Base-by-base conservation (phyloP, 768 basidiomycete species). In the Leccinellum albellum region DNA sequence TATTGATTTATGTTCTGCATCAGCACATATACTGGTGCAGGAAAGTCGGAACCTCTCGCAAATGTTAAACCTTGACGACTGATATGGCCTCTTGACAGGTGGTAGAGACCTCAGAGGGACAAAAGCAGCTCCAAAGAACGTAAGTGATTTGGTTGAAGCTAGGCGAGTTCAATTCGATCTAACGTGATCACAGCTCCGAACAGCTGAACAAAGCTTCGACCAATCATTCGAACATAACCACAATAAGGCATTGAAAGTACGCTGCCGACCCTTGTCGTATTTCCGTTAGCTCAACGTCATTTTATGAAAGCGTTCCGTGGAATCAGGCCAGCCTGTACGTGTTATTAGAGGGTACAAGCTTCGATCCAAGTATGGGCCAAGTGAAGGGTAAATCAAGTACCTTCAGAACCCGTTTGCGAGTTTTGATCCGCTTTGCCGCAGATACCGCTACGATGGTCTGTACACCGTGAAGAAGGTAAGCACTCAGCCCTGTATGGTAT, bases 391-490 rank as follows among this genome's bases (percentile, higher is more conserved):
- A 51, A 58, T 15, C 15, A 9, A 50, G 13, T 58, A 2, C 10
- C 9, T 17, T 12, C 44, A 50, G 17, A 37, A n/a, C 26, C 13
- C n/a, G 46, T 10, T 33, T 23, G 37, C 33, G 21, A 33, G 53
- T 24, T 24, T 32, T 49, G 0, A 58, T 28, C 26, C 26, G 13
- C 10, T 26, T 24, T 3, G 24, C 23, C 55, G 7, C 53, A 89
- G 90, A 24, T 97, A 94, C 68, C 85, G 93, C 9, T 97, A 97
- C 66, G 94, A 96, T 63, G 94, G 94, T 1, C 76, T 97, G 12
- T 97, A 96, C 67, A 74, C 66, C 2, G 88, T 93, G 15, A 88
- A 88, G 71, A 85, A 85, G 76, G 89, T 82, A 58, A 50, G 74
- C 44, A 28, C 29, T 8, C 3, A 10, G 21, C 21, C 7, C 1